Evolutionary conservation across 495 filamentous ascomycete species (phyloP), one percentile per base, ranked within the genome.

Genomic region (Melanomma pulvis-pyrius): DNA sequence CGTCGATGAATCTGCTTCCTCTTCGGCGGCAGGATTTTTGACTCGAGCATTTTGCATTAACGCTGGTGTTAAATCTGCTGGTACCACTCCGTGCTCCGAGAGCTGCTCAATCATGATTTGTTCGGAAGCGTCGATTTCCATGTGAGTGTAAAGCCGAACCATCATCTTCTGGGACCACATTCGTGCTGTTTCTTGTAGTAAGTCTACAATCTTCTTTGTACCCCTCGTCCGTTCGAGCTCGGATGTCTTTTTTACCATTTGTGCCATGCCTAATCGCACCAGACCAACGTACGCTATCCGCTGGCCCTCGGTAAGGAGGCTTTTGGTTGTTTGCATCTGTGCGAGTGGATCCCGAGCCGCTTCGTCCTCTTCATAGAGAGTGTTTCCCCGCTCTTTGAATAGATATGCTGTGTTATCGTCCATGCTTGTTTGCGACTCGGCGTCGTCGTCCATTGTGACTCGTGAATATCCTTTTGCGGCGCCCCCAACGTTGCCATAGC

Each of bases 91-190:
- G 78, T 99, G 94, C 53, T 91, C 90, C 13, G 89, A 86, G 63
- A 99, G 80, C 76, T 99, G 96, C 76, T 99, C 94, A 68, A 99
- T 97, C 94, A 99, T 99, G 71, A 99, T 80, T 79, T 99, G 94
- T 80, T 99, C 94, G 59, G 82, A 84, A 24, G 89, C 74, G 71
- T 87, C 90, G 71, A 99, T 92, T 59, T 99, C 94, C 94, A 99
- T 98, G 78, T 99, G 94, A 21, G 83, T 78, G 76, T 97, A 98
- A 34, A 99, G 73, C 60, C 92, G 86, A 13, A 96, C 83, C 92
- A 98, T 98, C 82, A 97, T 96, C 77, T 92, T 92, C 73, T 98
- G 96, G 56, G 90, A 87, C 93, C 93, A 99, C 88, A 96, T 97
- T 75, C 88, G 89, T 81, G 90, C 88, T 41, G 84, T 83, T 77